Base-by-base conservation (phyloP, 805 yeast genomes). In the Candida loeiensis region DNA sequence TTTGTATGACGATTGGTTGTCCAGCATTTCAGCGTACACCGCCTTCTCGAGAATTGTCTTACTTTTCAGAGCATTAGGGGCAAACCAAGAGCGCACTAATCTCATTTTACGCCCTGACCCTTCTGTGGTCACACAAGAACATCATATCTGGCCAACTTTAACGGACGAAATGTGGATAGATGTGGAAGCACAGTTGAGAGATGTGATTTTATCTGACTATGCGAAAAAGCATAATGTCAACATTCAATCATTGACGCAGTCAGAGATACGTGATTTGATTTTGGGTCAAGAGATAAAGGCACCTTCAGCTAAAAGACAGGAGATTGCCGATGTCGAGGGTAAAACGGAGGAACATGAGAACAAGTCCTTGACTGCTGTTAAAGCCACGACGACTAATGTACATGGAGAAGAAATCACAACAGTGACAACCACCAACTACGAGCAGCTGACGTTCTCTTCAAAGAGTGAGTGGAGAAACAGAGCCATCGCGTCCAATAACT, bases 341-440 rank as follows among this genome's bases (percentile, higher is more conserved):
- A 74, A 74, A 6, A 56, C 66, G 0, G 59, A 59, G 28, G 72
- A 66, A 24, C 69, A 66, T 7, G 69, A 68, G 11, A 71, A 73
- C 43, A 58, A 62, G 26, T 82, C 84, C 47, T 63, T 82, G 22
- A 77, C 89, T 0, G 93, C 95, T 0, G 73, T 82, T 50, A 89
- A 87, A 51, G 80, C 95, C 0, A 83, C 81, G 41, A 85, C 95
- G 0, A 80, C 81, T 18, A 93, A 88, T 55, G 95, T 86, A 2
- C 97, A 90, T 54, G 99, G 99, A 24, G 99, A 93, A 56, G 95
- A 90, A 52, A 91, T 93, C 53, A 83, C 85, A 30, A 91, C 96
- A 0, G 96, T 91, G 21, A 89, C 98, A 0, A 89, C 98, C 0
- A 80, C 90, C 13, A 79, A 79, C 46, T 90, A 85, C 56, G 99